phyloP scores from a whole-genome alignment of 108 stramenopile species.

The Fragilaria crotonensis region DNA sequence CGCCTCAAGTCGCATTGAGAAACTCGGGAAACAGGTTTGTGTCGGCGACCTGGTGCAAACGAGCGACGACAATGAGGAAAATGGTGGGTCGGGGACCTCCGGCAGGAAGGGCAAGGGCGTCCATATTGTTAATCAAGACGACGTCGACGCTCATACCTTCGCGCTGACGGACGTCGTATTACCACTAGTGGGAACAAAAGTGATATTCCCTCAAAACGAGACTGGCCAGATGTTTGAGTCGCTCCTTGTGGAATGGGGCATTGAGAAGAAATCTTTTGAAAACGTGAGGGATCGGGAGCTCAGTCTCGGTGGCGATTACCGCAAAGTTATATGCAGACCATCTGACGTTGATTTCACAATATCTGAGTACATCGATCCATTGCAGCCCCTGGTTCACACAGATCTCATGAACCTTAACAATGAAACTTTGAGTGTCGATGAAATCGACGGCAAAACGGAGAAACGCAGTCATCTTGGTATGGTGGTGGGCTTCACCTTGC shows the following conservation, averaged over 20 bases:
- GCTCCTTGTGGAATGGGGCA: constrained; percentile 40
- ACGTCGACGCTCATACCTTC: constrained; percentile 42
- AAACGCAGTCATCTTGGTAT: constrained; percentile 52
- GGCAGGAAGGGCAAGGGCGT: constrained; percentile 44
- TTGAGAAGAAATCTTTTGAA: constrained; percentile 35
- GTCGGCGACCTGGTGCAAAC: constrained; percentile 64
- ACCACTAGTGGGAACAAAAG: constrained; percentile 73
- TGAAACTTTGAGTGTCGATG: constrained; percentile 15
- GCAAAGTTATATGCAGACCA: constrained; percentile 67
- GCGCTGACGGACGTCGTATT: constrained; percentile 75
- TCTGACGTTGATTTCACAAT: constrained; percentile 59
- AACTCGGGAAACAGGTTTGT: constrained; percentile 32
- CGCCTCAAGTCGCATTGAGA: constrained; percentile 42
- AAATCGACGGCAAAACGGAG: constrained; percentile 7
- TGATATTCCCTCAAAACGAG: constrained; percentile 46
- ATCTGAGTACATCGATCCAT: constrained; percentile 57
- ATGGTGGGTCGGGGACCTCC: constrained; percentile 31
- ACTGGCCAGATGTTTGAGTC: constrained; percentile 39
- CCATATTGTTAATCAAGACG: constrained; percentile 52
- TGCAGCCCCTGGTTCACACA: constrained; percentile 72
- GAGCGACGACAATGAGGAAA: constrained; percentile 27
- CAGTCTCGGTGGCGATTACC: constrained; percentile 71
- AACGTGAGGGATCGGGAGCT: constrained; percentile 47
- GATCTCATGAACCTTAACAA: constrained; percentile 70
- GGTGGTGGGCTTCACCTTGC: constrained; percentile 79